Evolutionary conservation across 1,139 yeast species (phyloP), one percentile per base, ranked within the genome.

Genomic region (Zygoascus sp.): DNA sequence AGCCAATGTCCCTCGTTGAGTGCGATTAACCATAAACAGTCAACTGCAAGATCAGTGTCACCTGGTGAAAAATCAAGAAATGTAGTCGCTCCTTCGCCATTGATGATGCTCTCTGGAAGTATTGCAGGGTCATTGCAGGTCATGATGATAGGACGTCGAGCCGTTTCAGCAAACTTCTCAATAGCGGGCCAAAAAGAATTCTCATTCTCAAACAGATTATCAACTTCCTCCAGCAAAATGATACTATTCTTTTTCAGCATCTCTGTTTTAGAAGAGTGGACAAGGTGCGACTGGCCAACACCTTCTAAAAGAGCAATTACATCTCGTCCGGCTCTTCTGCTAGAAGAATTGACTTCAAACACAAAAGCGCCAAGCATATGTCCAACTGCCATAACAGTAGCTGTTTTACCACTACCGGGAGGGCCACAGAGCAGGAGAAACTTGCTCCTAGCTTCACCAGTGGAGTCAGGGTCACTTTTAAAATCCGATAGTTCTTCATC

Each of bases 151-250:
- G 98, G 97, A 43, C 96, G 70, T 56, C 90, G 74, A 0, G 95
- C 78, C 25, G 79, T 76, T 35, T 75, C 72, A 32, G 88, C 66
- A 13, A 88, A 72, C 49, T 79, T 82, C 42, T 76, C 78, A 2
- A 89, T 75, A 1, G 83, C 81, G 1, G 72, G 62, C 97, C 97
- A 92, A 59, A 92, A 90, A 1, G 80, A 79, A 53, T 75, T 77
- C 56, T 89, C 96, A 43, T 80, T 85, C 50, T 83, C 92, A 58
- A 83, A 88, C 23, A 90, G 64, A 11, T 87, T 70, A 62, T 92
- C 96, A 22, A 86, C 90, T 57, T 92, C 97, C 58, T 90, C 97
- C 46, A 92, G 72, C 32, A 92, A 65, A 2, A 92, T 81, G 7
- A 89, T 68, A 5, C 92, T 89, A 47, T 79, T 75, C 51, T 79